These are phyloP conservation scores for Pleomassaria siparia DNA, from an alignment of 2,329 filamentous ascomycete species.

Conservation along the genomic window DNA sequence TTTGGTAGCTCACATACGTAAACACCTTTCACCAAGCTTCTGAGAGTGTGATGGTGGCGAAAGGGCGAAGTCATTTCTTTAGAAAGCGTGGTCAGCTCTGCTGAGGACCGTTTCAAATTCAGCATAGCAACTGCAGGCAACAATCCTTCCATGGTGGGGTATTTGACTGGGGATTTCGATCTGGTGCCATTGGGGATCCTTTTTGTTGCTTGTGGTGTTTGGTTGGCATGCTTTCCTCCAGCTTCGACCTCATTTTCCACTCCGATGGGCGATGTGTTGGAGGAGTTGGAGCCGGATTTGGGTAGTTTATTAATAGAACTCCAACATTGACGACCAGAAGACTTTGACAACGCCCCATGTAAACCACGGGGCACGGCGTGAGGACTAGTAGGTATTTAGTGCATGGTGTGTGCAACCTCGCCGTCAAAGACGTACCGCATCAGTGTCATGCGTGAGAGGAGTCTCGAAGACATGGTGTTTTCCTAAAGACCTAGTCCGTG, in stretches of 20 bases:
- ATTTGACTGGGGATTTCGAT: too few relatives aligned
- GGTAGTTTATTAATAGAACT: too few relatives aligned
- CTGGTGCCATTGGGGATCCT: too few relatives aligned
- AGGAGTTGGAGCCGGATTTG: too few relatives aligned
- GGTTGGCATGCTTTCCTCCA: too few relatives aligned
- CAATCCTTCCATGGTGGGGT: too few relatives aligned
- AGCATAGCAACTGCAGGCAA: too few relatives aligned
- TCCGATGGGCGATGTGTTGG: too few relatives aligned
- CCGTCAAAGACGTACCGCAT: not conserved
- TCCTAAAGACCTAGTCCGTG: too few relatives aligned
- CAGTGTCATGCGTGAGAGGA: not conserved
- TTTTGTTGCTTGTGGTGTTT: too few relatives aligned
- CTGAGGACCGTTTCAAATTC: not conserved
- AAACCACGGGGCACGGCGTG: not conserved
- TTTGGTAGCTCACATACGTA: not conserved
- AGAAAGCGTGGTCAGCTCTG: not conserved
- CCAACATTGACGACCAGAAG: not conserved
- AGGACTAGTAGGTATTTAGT: not conserved
- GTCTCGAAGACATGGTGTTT: not conserved
- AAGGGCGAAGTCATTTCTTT: not conserved
- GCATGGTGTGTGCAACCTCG: not conserved
- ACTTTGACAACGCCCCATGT: not conserved
- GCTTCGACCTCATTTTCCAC: too few relatives aligned
- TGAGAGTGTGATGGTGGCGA: not conserved
- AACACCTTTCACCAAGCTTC: not conserved